These are phyloP conservation scores for Termitomyces sp. DNA, from an alignment of 1,284 basidiomycete genomes.

Conservation along the genomic window DNA sequence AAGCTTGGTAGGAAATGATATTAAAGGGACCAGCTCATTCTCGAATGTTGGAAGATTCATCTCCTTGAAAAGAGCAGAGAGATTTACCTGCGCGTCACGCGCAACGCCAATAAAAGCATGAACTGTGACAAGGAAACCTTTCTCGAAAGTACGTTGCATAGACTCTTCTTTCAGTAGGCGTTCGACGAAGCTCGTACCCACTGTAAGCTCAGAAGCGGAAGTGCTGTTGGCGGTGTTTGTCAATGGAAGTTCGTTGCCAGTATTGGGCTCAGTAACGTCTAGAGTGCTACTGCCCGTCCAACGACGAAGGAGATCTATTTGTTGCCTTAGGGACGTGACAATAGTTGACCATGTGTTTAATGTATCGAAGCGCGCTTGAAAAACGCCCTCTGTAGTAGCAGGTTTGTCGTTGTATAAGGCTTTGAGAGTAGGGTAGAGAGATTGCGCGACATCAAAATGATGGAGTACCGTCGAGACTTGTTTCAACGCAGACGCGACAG, in stretches of 20 bases:
- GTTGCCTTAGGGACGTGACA: conserved; percentile 71
- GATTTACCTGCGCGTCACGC: conserved; percentile 83
- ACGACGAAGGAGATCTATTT: conserved; percentile 73
- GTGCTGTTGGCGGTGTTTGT: conserved; percentile 19
- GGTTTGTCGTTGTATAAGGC: conserved; percentile 80
- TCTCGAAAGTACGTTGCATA: conserved; percentile 91
- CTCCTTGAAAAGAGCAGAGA: conserved; percentile 66
- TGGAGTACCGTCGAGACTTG: conserved; percentile 74
- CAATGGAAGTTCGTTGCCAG: conserved; percentile 52
- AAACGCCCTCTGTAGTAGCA: conserved; percentile 56
- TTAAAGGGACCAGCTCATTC: conserved; percentile 87
- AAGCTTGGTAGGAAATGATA: conserved; percentile 92
- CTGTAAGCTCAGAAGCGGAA: conserved; percentile 39
- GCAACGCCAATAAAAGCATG: conserved; percentile 84
- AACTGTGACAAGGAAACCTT: conserved; percentile 85
- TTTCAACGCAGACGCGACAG: conserved; percentile 51
- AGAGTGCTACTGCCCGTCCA: conserved; percentile 93
- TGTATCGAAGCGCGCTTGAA: conserved; percentile 78
- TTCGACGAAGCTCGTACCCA: conserved; percentile 84
- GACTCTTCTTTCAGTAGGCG: conserved; percentile 94
- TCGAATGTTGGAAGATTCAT: conserved; percentile 95
- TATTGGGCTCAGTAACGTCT: conserved; percentile 77
- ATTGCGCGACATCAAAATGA: conserved; percentile 79
- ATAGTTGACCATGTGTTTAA: conserved; percentile 88
- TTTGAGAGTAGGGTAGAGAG: conserved; percentile 82